Conservation (phyloP, 352 stramenopile genomes). For the Pythium periplocum region DNA sequence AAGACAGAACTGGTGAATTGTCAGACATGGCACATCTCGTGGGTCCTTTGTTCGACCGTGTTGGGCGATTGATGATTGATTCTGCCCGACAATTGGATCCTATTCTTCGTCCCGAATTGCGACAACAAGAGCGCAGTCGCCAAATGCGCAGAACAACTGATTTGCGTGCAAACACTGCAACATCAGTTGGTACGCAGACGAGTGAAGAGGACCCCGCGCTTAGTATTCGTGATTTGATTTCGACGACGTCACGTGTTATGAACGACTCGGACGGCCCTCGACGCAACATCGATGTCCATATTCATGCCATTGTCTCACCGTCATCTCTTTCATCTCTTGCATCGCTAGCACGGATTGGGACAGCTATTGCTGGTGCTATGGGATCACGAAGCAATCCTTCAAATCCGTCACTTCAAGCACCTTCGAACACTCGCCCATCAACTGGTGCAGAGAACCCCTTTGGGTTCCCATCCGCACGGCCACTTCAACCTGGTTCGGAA, state of each 20-base stretch:
- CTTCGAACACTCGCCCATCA: neutral
- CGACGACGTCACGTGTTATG: constrained; percentile 21
- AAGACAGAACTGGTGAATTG: constrained; percentile 23
- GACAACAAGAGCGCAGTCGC: constrained; percentile 19
- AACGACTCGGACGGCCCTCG: constrained; percentile 26
- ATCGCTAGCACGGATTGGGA: constrained; percentile 17
- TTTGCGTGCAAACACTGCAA: constrained; percentile 19
- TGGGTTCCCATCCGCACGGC: constrained; percentile 25
- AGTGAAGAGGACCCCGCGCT: constrained; percentile 33
- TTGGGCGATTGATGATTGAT: constrained; percentile 69
- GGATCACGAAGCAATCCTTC: constrained; percentile 1
- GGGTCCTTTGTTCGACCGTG: constrained; percentile 73
- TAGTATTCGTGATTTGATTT: constrained; percentile 61
- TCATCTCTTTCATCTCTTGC: constrained; percentile 66
- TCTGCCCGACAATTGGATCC: constrained; percentile 56
- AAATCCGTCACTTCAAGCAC: neutral
- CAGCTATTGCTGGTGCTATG: constrained; percentile 23
- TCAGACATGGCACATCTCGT: constrained; percentile 68
- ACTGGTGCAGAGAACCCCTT: constrained; percentile 27
- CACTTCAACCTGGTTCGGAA: constrained; percentile 17
- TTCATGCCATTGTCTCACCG: constrained; percentile 80
- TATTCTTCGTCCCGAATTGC: constrained; percentile 48
- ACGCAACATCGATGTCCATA: constrained; percentile 83
- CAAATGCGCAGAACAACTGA: constrained; percentile 8
- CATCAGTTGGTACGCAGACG: constrained; percentile 12